Base-by-base conservation (phyloP, 148 eudicot species). In the Vaccinium macrocarpon region DNA sequence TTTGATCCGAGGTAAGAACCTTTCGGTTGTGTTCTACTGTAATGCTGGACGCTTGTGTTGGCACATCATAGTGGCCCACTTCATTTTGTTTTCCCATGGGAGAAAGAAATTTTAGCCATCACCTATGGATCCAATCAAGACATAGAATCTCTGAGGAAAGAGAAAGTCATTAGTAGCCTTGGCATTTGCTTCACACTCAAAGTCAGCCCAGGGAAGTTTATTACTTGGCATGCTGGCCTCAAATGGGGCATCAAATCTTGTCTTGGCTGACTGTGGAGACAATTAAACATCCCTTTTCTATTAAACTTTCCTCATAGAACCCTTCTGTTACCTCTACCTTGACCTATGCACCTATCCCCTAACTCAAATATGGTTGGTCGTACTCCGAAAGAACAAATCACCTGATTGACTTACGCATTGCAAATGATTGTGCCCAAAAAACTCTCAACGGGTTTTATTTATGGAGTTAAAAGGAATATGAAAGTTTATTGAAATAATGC, bases 1-100 rank as follows among this genome's bases (percentile, higher is more conserved):
- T 86, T 95, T 84, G 89, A 95, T 81, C 97, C 99, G 50, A 93
- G 99, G 99, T 97, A 92, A 81, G 27, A 35, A 64, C 62, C 53
- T 51, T 62, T 87, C 49, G 14, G 32, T 21, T 70, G 57, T 79
- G 1, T 62, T 35, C 64, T 83, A 38, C 52, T 12, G 6, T 86
- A 29, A 49, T 85, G 13, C 53, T 49, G 19, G 76, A 38, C 8
- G 29, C 48, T 81, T 70, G 29, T 25, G 52, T 55, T 84, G 76
- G 62, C 64, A 32, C 79, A 56, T 9, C 50, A 42, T 49, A 62
- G 7, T 84, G 46, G 4, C 51, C 13, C 29, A 9, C 29, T 27
- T 27, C 73, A 5, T 27, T 64, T 19, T 38, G 32, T 59, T 48
- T 48, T 42, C 50, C 50, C 15, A 42, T 21, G 12, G 29, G 27